Evolutionary conservation across 768 basidiomycete species (phyloP), one percentile per base, ranked within the genome.

Genomic region (Lentinula sp.): DNA sequence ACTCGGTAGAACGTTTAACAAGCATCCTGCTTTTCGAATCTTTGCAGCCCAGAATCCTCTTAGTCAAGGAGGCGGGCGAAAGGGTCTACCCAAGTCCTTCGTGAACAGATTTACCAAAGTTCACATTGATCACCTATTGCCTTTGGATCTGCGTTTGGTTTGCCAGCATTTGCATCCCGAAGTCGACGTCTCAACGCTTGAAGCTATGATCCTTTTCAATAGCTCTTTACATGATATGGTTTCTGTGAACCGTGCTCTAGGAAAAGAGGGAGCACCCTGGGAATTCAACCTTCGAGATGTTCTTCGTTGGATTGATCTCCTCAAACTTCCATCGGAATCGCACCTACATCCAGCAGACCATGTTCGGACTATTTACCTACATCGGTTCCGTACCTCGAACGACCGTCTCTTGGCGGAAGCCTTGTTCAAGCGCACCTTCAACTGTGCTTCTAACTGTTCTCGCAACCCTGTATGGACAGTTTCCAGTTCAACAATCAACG

Each of bases 31-130:
- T n/a, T 99, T 99, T 75, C 88, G 95, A 39, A 88, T 98, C 46
- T 99, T 99, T 67, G 97, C 96, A 3, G 95, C 97, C 2, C 97
- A 99, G 71, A 99, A 99, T 71, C 97, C 97, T 32, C 75, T 96
- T 15, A 86, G 87, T 63, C 97, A 99, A 77, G 97, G 97, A 23
- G 95, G 97, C 58, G 95, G 96, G 15, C 85, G 97, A 40, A 99
- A 99, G 73, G 97, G 97, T 18, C 81, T 99, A 5, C 97, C 97
- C 0, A 96, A 93, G 69, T 98, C 97, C 0, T 99, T 97, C 75
- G 79, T 98, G 59, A 97, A 99, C 72, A 88, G 97, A 15, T 99
- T 99, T 75, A 98, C 93, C n/a, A 95, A 95, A 71, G 97, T 98
- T 43, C 94, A 94, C 69, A 76, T 98, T 50, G 87, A 95, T 66